Evolutionary conservation across 495 filamentous ascomycete species (phyloP).

Genomic region (Aspergillus indologenus): DNA sequence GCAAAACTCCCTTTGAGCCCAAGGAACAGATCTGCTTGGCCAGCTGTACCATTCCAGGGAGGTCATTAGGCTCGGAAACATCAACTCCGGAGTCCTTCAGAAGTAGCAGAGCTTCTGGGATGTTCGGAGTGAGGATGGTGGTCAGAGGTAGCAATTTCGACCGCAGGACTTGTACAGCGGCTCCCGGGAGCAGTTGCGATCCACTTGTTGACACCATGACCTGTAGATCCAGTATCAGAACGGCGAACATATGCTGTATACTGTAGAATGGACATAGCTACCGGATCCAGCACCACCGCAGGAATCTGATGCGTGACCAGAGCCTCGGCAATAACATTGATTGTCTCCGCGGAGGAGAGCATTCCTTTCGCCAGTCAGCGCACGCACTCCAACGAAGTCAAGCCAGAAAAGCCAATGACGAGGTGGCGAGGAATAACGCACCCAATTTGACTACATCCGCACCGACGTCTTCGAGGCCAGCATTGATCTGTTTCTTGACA

Average conservation of each 20-base stretch:
- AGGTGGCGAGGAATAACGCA: slow-evolving; percentile 33
- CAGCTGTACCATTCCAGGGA: slow-evolving; percentile 62
- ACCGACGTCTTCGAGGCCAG: slow-evolving; percentile 76
- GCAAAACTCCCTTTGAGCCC: slow-evolving; percentile 73
- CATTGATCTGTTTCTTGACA: slow-evolving; percentile 79
- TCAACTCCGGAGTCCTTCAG: slow-evolving; percentile 56
- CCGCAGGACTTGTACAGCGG: slow-evolving; percentile 63
- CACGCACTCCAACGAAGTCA: neutral
- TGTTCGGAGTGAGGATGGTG: slow-evolving; percentile 84
- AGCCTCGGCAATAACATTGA: slow-evolving; percentile 69
- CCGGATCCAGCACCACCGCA: slow-evolving; percentile 79
- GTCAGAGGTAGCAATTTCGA: slow-evolving; percentile 68
- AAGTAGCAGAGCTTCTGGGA: slow-evolving; percentile 80
- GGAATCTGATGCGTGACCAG: slow-evolving; percentile 57
- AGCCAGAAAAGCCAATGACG: slow-evolving; percentile 4
- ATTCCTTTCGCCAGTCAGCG: slow-evolving; percentile 60
- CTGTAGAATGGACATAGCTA: slow-evolving; percentile 33
- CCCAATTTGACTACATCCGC: slow-evolving; percentile 90
- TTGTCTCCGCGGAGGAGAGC: slow-evolving; percentile 76
- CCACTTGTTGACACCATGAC: slow-evolving; percentile 93
- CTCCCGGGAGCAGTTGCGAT: slow-evolving; percentile 66
- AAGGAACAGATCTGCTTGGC: slow-evolving; percentile 62
- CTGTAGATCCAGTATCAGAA: slow-evolving; percentile 38
- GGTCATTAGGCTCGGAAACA: slow-evolving; percentile 45
- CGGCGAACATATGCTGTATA: neutral